Base-by-base conservation (phyloP, 2,329 filamentous ascomycete species). In the Cladophialophora psammophila region DNA sequence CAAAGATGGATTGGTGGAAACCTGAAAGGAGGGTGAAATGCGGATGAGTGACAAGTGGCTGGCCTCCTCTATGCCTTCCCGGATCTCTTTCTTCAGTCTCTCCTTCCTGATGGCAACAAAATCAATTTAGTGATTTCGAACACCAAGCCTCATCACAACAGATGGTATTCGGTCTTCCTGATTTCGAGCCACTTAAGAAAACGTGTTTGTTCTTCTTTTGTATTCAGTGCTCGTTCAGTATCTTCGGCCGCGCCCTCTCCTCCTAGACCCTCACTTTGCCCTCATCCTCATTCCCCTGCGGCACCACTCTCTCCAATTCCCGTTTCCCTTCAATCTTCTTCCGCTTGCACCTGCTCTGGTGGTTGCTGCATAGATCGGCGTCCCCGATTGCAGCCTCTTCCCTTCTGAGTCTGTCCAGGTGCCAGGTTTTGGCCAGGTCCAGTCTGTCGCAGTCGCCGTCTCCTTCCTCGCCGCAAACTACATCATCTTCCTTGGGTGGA, bases 401-500 rank as follows among this genome's bases (percentile, higher is more conserved):
- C 20, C 20, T 5, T 20, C 20, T 31, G 18, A 50, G 45, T 1
- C 45, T 13, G 20, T 50, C 10, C 7, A 31, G 45, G 10, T 31
- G 10, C 20, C 6, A 26, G 18, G 7, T 50, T 50, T 31, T 50
- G 20, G 20, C 20, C 18, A 50, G 20, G 18, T 5, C 45, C 18
- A 26, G n/a, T 8, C 13, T 42, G 15, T 42, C 40, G 15, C 18
- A 26, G 18, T 26, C 45, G 42, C 42, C 3, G 6, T 48, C 20
- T 50, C 45, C 45, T 50, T 31, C 20, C 4, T 50, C 18, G 9
- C 18, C 9, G 5, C 31, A 55, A 36, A 9, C 32, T 12, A 50
- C 53, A 55, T 55, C 53, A 55, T 55, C 53, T 36, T 35, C 26
- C 31, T 15, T 18, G 15, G 6, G n/a, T 55, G 31, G 32, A 36